Base-by-base conservation (phyloP, 345 rosid species). In the Brassica juncea region DNA sequence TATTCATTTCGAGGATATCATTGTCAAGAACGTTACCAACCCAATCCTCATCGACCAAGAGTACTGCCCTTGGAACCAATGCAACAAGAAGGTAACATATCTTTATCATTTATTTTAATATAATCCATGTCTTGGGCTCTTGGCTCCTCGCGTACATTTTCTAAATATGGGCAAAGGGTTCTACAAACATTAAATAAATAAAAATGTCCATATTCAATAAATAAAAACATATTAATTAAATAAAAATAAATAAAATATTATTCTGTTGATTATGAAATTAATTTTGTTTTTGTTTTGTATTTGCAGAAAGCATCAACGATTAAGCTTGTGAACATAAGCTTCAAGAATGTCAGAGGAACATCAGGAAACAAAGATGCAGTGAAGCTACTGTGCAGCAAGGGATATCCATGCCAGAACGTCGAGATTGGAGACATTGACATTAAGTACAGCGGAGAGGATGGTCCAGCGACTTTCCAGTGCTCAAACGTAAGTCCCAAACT, bases 301-400 rank as follows among this genome's bases (percentile, higher is more conserved):
- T 58, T 4, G 2, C 37, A 79, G 77, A 79, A 79, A 67, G 76
- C 91, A 2, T 87, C 87, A 9, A 69, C 73, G 4, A 85, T 89
- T 28, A 87, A 78, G 80, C 63, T 90, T 52, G 82, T 75, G 66
- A 72, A 80, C 27, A 78, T 88, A 10, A 81, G 83, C 80, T 88
- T 90, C 87, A 84, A 82, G 79, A 85, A 52, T 19, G 72, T 90
- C 4, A 49, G 74, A 35, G 91, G 93, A 52, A 89, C 88, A 12
- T 82, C 95, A 0, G 60, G 84, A 2, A 80, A 88, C 59, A 71
- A 52, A 14, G 64, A 80, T 3, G 89, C 85, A 0, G 86, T 86
- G 71, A 88, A 72, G 79, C 71, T 90, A 10, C 12, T 60, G 2
- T 90, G 92, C 68, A 90, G 94, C 84, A 79, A 31, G 8, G 84